Percentiles rank a stretch among this genome's conserved stretches.
phyloP scores from a whole-genome alignment of 2,329 filamentous ascomycete species.

The Fusarium pininemorale region DNA sequence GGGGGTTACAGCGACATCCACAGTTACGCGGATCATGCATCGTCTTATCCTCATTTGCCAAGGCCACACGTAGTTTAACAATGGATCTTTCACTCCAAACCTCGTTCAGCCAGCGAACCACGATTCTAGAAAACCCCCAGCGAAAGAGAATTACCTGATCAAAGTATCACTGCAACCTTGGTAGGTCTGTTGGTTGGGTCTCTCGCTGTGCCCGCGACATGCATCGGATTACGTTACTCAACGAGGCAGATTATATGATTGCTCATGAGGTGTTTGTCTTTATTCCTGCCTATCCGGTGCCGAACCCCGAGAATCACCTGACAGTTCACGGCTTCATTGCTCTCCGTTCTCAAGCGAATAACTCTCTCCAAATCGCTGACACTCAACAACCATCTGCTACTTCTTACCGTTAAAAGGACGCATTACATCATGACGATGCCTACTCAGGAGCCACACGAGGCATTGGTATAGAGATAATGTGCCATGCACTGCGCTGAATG shows the following conservation, averaged over 20 bases:
- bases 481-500: too few species aligned
- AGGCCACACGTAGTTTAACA: background rate
- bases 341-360: background rate
- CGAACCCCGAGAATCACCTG: background rate
- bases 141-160: background rate
- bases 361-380: background rate
- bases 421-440: background rate
- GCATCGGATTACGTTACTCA: background rate
- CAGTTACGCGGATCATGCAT: too few species aligned
- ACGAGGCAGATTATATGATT: background rate
- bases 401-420: fast-evolving
- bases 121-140: fast-evolving
- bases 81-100: fast-evolving
- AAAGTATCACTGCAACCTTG: background rate
- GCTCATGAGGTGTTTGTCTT: background rate
- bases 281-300: background rate
- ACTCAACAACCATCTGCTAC: background rate
- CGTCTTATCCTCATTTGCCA: background rate
- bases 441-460: background rate
- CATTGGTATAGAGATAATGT: background rate
- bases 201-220: background rate
- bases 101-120: background rate
- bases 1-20: too few species aligned
- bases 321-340: background rate
- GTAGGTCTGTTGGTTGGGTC: background rate